These are phyloP conservation scores for Physcomitrellopsis africana DNA, from an alignment of 225 moss, liverwort and hornwort genomes.

Conservation along the genomic window DNA sequence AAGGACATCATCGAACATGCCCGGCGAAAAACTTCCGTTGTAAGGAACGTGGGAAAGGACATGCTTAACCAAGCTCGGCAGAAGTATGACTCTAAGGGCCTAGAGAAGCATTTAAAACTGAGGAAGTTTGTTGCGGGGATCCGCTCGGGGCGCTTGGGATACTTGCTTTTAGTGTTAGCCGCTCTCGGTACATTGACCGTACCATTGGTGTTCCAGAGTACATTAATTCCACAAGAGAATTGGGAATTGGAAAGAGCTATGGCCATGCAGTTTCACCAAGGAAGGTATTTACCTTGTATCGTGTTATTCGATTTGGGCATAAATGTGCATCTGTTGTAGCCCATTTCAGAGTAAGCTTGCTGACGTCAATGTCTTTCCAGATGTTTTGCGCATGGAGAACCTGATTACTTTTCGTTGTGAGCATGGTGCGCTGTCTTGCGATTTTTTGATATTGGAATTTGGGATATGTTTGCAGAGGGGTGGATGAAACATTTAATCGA, in stretches of 20 bases:
- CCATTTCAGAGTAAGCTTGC: not conserved
- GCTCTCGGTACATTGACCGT: constrained; percentile 37
- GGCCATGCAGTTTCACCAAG: not conserved
- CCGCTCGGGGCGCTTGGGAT: constrained; percentile 23
- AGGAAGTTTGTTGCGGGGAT: constrained; percentile 23
- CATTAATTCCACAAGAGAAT: constrained; percentile 25
- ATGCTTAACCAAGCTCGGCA: constrained; percentile 26
- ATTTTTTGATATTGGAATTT: constrained; percentile 11
- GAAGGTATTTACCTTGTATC: constrained; percentile 27
- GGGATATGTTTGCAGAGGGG: constrained; percentile 29
- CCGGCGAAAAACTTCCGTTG: constrained; percentile 25
- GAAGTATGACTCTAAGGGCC: constrained; percentile 30
- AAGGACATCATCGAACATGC: constrained; percentile 27
- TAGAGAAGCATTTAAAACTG: constrained; percentile 36
- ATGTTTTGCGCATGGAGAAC: constrained; percentile 1
- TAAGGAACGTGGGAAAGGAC: constrained; percentile 8
- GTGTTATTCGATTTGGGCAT: constrained; percentile 14
- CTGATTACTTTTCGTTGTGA: constrained; percentile 14
- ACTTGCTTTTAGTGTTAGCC: constrained; percentile 20
- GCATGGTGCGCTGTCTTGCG: not conserved
- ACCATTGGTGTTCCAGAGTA: constrained; percentile 32
- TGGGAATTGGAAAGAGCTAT: constrained; percentile 29
- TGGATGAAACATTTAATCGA: constrained; percentile 28
- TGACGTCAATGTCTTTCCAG: constrained; percentile 1
- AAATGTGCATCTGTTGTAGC: not conserved